phyloP scores from a whole-genome alignment of 441 rosid species.

The Euphorbia schlechtendalii region DNA sequence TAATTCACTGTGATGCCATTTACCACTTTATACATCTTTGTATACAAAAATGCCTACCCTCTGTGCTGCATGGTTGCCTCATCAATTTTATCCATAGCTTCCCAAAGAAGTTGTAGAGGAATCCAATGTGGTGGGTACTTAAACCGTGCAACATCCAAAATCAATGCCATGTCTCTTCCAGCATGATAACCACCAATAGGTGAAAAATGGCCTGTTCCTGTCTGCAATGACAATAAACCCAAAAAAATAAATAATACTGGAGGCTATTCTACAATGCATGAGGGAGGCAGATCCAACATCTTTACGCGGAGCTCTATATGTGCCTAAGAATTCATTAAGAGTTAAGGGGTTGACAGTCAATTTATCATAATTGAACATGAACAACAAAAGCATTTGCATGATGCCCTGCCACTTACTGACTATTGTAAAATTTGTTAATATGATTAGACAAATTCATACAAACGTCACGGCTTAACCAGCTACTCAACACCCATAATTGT shows the following conservation, averaged over 20 bases:
- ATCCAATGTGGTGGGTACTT: slow-evolving; percentile 65
- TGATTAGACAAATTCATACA: not conserved
- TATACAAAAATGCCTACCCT: slow-evolving; percentile 31
- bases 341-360: not conserved
- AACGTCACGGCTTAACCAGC: too few relatives aligned
- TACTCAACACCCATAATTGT: not conserved
- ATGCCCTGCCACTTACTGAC: not conserved
- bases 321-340: too few relatives aligned
- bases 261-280: too few relatives aligned
- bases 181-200: slow-evolving; percentile 59
- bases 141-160: slow-evolving; percentile 58
- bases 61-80: slow-evolving; percentile 36
- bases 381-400: not conserved
- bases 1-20: slow-evolving; percentile 11
- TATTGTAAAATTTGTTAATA: not conserved
- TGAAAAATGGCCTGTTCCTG: slow-evolving; percentile 59
- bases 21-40: slow-evolving; percentile 1
- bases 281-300: too few relatives aligned
- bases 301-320: too few relatives aligned
- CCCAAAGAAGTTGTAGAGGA: slow-evolving; percentile 55
- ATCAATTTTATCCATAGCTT: slow-evolving; percentile 46
- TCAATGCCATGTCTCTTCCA: slow-evolving; percentile 46
- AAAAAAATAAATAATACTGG: too few relatives aligned
- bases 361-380: not conserved
- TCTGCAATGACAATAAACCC: slow-evolving; percentile 29